phyloP scores from a whole-genome alignment of 2,329 filamentous ascomycete species.

The Alternaria solani region DNA sequence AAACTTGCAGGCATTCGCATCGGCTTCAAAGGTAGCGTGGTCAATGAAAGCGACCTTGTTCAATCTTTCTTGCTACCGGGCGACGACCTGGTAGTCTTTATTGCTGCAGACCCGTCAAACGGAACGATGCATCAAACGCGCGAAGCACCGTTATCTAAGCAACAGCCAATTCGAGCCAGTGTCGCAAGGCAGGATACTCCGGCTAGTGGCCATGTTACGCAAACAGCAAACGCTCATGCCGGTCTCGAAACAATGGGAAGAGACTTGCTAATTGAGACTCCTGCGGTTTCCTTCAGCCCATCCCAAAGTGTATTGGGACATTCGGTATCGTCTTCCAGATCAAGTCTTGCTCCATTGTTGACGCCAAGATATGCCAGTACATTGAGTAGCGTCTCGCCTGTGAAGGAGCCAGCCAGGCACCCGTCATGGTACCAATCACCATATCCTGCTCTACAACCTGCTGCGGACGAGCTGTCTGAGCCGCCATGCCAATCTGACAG shows the following conservation, averaged over 20 bases:
- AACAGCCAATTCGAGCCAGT: not conserved
- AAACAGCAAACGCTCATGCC: not conserved
- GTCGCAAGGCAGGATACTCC: not conserved
- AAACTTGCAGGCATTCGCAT: slow-evolving; percentile 26
- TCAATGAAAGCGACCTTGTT: slow-evolving; percentile 7
- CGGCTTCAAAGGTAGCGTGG: slow-evolving; percentile 18
- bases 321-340: not conserved
- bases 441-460: not conserved
- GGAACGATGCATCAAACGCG: not conserved
- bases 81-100: slow-evolving; percentile 16
- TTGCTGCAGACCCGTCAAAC: not conserved
- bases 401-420: not conserved
- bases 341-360: not conserved
- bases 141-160: not conserved
- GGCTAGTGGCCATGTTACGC: not conserved
- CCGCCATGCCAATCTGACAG: not conserved
- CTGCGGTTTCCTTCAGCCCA: not conserved
- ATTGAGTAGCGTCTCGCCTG: not conserved
- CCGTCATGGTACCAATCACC: not conserved
- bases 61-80: slow-evolving; percentile 10
- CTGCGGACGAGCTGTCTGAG: not conserved
- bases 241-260: not conserved
- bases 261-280: not conserved
- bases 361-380: not conserved
- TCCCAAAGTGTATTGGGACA: not conserved